Evolutionary conservation across 805 yeast species (phyloP).

Genomic region (Candida ascalaphidarum): DNA sequence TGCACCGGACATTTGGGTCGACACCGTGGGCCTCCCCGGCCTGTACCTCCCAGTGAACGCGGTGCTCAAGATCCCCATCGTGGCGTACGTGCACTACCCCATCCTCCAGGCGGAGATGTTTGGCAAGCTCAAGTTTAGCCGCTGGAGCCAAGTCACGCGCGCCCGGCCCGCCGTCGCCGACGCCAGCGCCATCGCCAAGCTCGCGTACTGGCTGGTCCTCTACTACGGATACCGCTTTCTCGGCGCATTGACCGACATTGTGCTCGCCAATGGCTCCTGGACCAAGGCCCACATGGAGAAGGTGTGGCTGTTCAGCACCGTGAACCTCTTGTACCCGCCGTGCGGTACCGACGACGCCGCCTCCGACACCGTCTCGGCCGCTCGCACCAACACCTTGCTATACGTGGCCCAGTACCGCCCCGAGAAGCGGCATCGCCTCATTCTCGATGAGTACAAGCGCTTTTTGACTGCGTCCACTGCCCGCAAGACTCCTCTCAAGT

Average conservation of each 20-base stretch:
- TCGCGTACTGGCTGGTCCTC: slow-evolving; percentile 64
- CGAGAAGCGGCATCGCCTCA: slow-evolving; percentile 80
- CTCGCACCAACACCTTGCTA: slow-evolving; percentile 35
- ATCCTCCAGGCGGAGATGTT: slow-evolving; percentile 86
- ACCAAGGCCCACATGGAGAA: slow-evolving; percentile 63
- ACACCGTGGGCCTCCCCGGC: slow-evolving; percentile 92
- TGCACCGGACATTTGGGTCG: slow-evolving; percentile 86
- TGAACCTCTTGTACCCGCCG: slow-evolving; percentile 74
- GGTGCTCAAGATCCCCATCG: slow-evolving; percentile 61
- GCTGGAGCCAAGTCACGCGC: neutral
- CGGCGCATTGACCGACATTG: slow-evolving; percentile 59
- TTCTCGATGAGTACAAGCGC: slow-evolving; percentile 53
- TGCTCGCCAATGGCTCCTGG: slow-evolving; percentile 86
- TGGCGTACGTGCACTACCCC: slow-evolving; percentile 93
- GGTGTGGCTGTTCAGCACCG: slow-evolving; percentile 50
- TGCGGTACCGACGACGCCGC: slow-evolving; percentile 57
- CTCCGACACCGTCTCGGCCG: slow-evolving; percentile 3
- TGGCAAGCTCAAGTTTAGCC: slow-evolving; percentile 36
- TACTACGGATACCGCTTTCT: slow-evolving; percentile 54
- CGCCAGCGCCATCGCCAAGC: slow-evolving; percentile 21
- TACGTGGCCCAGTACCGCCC: slow-evolving; percentile 91
- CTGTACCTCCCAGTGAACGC: slow-evolving; percentile 57
- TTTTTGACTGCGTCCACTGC: slow-evolving; percentile 28
- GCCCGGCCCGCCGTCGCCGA: slow-evolving; percentile 4
- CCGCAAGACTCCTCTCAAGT: slow-evolving; percentile 8